Evolutionary conservation across 176 grass and related monocot genomes (phyloP).

Genomic region (Hordeum marinum): DNA sequence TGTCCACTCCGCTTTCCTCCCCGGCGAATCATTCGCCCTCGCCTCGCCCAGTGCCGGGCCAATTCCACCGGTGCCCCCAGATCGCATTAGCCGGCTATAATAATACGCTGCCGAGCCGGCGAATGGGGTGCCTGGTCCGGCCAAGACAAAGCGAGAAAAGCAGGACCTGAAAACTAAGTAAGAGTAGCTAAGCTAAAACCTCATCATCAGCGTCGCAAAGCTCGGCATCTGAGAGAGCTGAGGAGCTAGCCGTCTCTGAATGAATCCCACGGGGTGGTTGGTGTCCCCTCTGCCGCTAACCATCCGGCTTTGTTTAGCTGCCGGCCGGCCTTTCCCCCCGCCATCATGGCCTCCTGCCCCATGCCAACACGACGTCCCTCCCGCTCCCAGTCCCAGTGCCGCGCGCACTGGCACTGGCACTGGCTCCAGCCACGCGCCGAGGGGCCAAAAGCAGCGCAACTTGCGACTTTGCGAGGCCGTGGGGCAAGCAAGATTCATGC

Average conservation of each 20-base stretch:
- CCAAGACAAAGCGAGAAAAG: slow-evolving; percentile 23
- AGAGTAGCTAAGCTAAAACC: background rate
- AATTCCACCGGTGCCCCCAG: background rate
- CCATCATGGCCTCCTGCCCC: background rate
- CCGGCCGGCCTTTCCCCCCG: background rate
- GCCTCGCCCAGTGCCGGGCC: background rate
- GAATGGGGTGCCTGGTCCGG: slow-evolving; percentile 21
- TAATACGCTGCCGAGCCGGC: background rate
- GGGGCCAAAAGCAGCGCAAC: background rate
- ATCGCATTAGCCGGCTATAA: slow-evolving; percentile 19
- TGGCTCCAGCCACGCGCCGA: slow-evolving; percentile 35
- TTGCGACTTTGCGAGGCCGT: background rate
- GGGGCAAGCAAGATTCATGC: slow-evolving; percentile 45
- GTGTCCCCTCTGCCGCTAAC: slow-evolving; percentile 28
- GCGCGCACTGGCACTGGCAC: background rate
- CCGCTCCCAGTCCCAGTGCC: background rate
- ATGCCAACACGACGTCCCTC: background rate
- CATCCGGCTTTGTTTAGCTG: slow-evolving; percentile 4
- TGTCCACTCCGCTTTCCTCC: background rate
- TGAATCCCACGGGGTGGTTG: slow-evolving; percentile 5
- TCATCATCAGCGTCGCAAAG: background rate
- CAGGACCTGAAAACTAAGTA: background rate
- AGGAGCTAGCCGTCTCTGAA: slow-evolving; percentile 15
- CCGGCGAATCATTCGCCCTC: slow-evolving; percentile 21
- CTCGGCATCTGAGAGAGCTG: background rate